Evolutionary conservation across 768 basidiomycete genomes (phyloP).

Genomic region (Boletus reticulatus): DNA sequence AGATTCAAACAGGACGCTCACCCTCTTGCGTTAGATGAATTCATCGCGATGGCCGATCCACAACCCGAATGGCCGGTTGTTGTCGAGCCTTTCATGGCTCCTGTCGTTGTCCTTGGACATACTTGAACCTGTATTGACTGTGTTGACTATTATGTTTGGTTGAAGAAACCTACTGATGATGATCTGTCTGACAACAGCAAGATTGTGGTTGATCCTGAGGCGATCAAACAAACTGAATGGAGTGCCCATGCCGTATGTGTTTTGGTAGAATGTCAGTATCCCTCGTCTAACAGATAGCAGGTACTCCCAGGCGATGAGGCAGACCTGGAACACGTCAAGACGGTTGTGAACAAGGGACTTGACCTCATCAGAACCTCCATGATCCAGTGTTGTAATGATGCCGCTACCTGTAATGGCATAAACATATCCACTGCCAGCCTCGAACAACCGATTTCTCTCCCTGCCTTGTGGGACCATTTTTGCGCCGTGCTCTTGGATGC

Average conservation of each 20-base stretch:
- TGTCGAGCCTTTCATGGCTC: not conserved
- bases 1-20: not conserved
- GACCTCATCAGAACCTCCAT: too few species aligned
- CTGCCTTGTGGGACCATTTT: too few species aligned
- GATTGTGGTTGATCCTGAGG: not conserved
- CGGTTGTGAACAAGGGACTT: too few species aligned
- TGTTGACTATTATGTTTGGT: not conserved
- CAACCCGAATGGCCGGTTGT: too few species aligned
- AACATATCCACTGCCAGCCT: too few species aligned
- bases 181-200: not conserved
- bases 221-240: not conserved
- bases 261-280: not conserved
- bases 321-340: not conserved
- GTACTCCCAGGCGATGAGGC: not conserved
- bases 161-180: not conserved
- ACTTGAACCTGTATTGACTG: not conserved
- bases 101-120: not conserved
- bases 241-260: not conserved
- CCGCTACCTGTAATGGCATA: too few species aligned
- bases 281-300: not conserved
- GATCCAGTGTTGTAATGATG: too few species aligned
- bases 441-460: too few species aligned
- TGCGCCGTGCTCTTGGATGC: too few species aligned
- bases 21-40: not conserved
- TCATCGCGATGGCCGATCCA: not conserved